phyloP scores from a whole-genome alignment of 2,329 filamentous ascomycete genomes.

The Fusarium sp. region DNA sequence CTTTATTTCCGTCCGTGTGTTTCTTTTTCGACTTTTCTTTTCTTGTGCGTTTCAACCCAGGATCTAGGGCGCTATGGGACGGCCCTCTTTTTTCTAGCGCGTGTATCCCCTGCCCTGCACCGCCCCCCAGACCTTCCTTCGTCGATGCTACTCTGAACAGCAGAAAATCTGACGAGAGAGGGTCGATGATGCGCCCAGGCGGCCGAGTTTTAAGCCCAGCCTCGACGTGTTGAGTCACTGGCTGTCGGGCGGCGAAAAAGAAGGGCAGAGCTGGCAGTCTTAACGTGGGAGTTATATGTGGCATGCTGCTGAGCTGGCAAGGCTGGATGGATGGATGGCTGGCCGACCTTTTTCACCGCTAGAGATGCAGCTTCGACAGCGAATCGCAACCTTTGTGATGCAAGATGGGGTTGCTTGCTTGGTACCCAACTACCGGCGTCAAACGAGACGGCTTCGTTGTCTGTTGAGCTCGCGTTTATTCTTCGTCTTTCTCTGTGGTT shows the following conservation, averaged over 20 bases:
- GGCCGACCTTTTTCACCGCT: neutral
- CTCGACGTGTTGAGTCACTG: neutral
- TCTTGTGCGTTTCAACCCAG: conserved; percentile 29
- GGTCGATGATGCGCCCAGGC: conserved; percentile 24
- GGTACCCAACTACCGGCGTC: neutral
- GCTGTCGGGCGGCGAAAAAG: neutral
- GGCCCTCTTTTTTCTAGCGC: conserved; percentile 14
- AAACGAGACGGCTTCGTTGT: neutral
- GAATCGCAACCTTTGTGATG: neutral
- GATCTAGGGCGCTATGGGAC: neutral
- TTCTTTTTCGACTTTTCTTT: conserved; percentile 21
- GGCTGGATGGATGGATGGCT: conserved; percentile 12
- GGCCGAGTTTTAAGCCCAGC: conserved; percentile 10
- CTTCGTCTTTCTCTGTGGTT: neutral
- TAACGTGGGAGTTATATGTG: conserved; percentile 35
- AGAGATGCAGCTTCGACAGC: conserved; percentile 4
- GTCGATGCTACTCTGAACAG: conserved; percentile 21
- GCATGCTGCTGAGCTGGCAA: conserved; percentile 37
- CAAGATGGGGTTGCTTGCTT: conserved; percentile 1
- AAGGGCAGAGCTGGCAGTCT: conserved; percentile 20
- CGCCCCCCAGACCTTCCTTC: conserved; percentile 5
- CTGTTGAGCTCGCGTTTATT: neutral
- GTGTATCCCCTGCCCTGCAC: conserved; percentile 20
- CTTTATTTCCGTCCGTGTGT: conserved; percentile 16
- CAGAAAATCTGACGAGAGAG: conserved; percentile 15